Conservation (phyloP, 2,329 filamentous ascomycete genomes). For the Aspergillus neoniger region DNA sequence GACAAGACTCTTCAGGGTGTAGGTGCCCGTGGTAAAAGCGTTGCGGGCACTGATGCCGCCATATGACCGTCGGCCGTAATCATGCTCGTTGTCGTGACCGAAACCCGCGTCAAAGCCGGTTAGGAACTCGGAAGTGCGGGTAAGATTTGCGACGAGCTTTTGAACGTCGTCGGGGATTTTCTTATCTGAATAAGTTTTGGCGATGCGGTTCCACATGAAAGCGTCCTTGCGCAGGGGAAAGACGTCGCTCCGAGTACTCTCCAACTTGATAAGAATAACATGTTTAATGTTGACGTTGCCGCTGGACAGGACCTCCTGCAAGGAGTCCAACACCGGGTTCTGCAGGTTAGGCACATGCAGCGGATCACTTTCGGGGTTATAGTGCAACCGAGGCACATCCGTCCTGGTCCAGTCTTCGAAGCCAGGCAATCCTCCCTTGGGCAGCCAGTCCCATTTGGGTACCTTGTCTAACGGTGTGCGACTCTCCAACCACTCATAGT, state of each 20-base stretch:
- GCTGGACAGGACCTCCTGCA: conserved; percentile 30
- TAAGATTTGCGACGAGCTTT: conserved; percentile 30
- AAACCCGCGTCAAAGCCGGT: conserved; percentile 32
- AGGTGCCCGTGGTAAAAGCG: conserved; percentile 47
- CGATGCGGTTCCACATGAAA: conserved; percentile 38
- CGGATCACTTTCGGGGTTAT: conserved; percentile 42
- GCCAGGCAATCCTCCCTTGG: conserved; percentile 23
- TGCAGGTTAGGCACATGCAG: conserved; percentile 46
- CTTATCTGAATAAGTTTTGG: conserved; percentile 38
- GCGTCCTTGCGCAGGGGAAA: conserved; percentile 48
- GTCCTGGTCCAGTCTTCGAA: conserved; percentile 30
- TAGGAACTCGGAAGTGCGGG: conserved; percentile 31
- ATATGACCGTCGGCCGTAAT: conserved; percentile 26
- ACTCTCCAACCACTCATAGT: conserved; percentile 25
- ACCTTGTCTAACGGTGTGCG: conserved; percentile 21
- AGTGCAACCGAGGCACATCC: conserved; percentile 26
- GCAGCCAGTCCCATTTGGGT: conserved; percentile 30
- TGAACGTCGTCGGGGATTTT: conserved; percentile 36
- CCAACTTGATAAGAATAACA: conserved; percentile 48
- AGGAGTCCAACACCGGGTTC: conserved; percentile 25
- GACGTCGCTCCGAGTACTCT: conserved; percentile 50
- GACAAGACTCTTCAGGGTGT: conserved; percentile 48
- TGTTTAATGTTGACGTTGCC: conserved; percentile 44
- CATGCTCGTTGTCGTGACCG: conserved; percentile 23
- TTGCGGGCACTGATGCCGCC: conserved; percentile 48